Conservation (phyloP, 164 flowering plant species). For the Stephania yunnanensis region DNA sequence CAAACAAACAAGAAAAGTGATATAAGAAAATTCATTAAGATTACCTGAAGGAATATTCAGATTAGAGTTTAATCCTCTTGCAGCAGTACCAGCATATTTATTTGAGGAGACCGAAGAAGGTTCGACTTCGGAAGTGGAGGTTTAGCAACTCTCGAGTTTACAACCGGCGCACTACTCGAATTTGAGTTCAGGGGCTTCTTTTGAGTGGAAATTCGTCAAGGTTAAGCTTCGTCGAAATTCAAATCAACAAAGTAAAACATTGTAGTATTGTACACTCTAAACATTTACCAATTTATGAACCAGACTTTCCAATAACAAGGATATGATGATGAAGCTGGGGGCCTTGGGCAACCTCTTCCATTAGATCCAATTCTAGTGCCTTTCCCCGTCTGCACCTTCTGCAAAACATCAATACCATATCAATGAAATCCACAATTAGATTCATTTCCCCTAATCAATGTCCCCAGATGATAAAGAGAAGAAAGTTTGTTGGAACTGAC, state of each 20-base stretch:
- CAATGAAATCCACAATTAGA: neutral
- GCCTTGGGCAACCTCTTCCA: constrained; percentile 41
- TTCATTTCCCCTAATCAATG: neutral
- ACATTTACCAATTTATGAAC: too few species aligned
- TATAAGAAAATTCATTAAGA: neutral
- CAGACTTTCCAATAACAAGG: constrained; percentile 31
- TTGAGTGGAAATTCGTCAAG: constrained; percentile 54
- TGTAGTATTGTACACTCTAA: neutral
- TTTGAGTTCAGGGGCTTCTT: constrained; percentile 47
- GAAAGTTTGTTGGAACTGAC: constrained; percentile 21
- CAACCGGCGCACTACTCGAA: constrained; percentile 20
- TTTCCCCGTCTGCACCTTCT: constrained; percentile 32
- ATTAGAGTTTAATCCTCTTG: constrained; percentile 30
- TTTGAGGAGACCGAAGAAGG: constrained; percentile 20
- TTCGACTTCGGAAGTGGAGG: constrained; percentile 29
- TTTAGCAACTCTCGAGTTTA: constrained; percentile 43
- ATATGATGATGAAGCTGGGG: constrained; percentile 57
- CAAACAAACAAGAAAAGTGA: neutral
- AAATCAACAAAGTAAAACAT: neutral
- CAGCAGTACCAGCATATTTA: constrained; percentile 16
- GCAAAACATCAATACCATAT: constrained; percentile 30
- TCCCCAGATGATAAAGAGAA: neutral
- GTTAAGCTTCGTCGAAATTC: constrained; percentile 6
- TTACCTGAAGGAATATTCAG: constrained; percentile 42
- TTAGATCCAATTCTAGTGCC: constrained; percentile 32